Evolutionary conservation across 345 rosid species (phyloP), one percentile per base, ranked within the genome.

Genomic region (Heritiera fomes): DNA sequence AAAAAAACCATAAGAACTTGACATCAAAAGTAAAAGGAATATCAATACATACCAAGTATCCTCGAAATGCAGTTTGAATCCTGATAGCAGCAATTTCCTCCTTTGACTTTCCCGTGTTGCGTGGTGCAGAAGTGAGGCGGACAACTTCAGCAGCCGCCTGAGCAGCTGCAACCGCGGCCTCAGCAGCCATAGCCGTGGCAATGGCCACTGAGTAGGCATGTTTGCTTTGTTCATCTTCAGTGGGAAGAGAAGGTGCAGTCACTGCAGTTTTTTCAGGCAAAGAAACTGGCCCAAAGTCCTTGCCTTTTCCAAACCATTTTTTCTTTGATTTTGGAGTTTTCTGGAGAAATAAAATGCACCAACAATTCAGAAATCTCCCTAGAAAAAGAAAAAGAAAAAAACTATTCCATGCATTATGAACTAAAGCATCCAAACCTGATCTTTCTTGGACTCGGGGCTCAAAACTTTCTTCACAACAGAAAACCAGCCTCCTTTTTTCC

Each of bases 391-490:
- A 78, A 71, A 20, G 50, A 45, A 41, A 47, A 67, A 53, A 55
- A 11, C 3, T 32, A 59, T 18, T 4, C 40, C 41, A 15, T 34
- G 49, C 62, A n/a, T 77, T 34, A 69, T 13, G 53, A 23, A 30
- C 18, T 38, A 47, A 50, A 56, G 13, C 2, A 56, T 30, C 32
- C 78, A 65, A 67, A 90, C 97, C 92, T 82, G 75, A 75, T 87
- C 86, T 80, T 83, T 86, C 79, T 88, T 91, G 34, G 92, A 75
- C 17, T 79, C 85, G 20, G 90, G 83, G 79, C 82, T 88, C 38
- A 95, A 85, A 53, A 85, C 93, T 86, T 88, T 95, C 93, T 84
- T 95, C 79, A 95, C 85, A 69, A 86, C 90, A 62, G 89, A 84
- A 73, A 95, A 95, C 98, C 98, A 95, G 73, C 77, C 78, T 75